Base-by-base conservation (phyloP, 805 yeast genomes). In the Candida koratica region DNA sequence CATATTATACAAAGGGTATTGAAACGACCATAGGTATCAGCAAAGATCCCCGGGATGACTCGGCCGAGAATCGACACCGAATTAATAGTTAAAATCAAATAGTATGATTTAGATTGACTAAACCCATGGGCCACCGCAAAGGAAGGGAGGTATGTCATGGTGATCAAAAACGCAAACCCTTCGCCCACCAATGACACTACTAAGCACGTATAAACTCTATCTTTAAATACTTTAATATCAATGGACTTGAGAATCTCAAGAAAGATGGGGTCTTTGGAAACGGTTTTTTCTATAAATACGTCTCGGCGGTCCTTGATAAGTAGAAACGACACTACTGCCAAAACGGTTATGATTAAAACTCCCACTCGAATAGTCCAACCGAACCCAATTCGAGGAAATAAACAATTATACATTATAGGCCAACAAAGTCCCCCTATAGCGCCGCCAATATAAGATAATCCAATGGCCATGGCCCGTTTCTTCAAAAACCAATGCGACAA, bases 321-420 rank as follows among this genome's bases (percentile, higher is more conserved):
- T 6, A 43, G n/a, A 4, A 41, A 29, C 0, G 56, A 56, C 1
- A 39, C 16, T 0, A 42, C 19, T 29, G 48, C 39, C 7, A 55
- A 34, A 2, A 36, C 43, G 7, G 44, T 45, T 26, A 47, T 45
- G 18, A 59, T 45, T 20, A 59, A 52, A 3, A 51, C 51, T 6
- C 51, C 53, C 6, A 53, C 47, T 29, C 61, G 32, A 7, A 58
- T 43, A 3, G 61, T 43, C 63, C 64, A 59, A 11, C 57, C 58
- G 32, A 48, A 57, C 4, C 64, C 64, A 15, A 59, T 40, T 30
- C 46, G 48, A 5, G 55, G 55, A 27, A 51, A 53, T 17, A 59
- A 40, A 4, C 46, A 28, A 16, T 54, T 35, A 35, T 56, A 54
- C 47, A 57, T 49, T 13, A 57, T 40, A 6, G 64, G 64, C 28